A percentile compares a stretch with the other conserved stretches of the same genome.
Evolutionary conservation across 805 yeast species (phyloP).

Genomic region (Zygosaccharomyces kombuchaensis): DNA sequence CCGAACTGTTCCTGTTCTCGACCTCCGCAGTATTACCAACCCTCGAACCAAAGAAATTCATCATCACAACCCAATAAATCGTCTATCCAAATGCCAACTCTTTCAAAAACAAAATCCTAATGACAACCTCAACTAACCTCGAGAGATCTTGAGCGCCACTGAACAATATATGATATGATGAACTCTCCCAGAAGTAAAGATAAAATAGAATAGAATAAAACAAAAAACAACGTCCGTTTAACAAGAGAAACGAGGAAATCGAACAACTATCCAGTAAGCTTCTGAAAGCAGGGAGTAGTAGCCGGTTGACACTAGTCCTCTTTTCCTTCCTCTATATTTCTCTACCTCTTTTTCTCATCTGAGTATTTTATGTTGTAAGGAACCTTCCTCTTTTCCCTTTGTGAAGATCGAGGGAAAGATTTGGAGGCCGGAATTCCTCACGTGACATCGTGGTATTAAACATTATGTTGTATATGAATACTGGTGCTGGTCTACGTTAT

Average conservation of each 20-base stretch:
- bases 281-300: neutral
- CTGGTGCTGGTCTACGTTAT: neutral
- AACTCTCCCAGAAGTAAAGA: neutral
- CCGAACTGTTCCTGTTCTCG: constrained; percentile 15
- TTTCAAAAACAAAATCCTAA: constrained; percentile 1
- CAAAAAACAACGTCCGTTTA: neutral
- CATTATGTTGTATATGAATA: neutral
- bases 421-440: neutral
- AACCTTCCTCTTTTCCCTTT: neutral
- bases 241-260: constrained; percentile 1
- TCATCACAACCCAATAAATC: constrained; percentile 11
- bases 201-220: constrained; percentile 1
- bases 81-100: neutral
- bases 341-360: neutral
- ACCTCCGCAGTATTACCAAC: constrained; percentile 9
- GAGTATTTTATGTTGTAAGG: neutral
- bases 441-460: neutral
- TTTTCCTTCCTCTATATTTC: neutral
- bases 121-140: neutral
- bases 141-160: neutral
- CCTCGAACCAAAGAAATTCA: constrained; percentile 31
- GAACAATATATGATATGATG: neutral
- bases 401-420: neutral
- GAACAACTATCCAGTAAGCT: neutral
- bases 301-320: neutral